Conservation (phyloP, 352 stramenopile genomes). For the Globisporangium okanoganense region DNA sequence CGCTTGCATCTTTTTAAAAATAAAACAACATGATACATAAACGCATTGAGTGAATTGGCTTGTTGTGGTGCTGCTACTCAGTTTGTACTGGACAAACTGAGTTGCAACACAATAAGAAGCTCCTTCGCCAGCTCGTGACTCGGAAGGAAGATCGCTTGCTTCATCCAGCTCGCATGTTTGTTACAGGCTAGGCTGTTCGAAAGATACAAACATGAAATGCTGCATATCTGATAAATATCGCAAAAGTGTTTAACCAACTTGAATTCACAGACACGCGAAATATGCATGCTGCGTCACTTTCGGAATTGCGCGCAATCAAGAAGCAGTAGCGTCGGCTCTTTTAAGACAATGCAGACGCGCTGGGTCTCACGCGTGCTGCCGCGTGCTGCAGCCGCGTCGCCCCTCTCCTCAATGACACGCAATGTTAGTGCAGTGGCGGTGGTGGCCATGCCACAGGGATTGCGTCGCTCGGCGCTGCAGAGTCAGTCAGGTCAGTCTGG, state of each 20-base stretch:
- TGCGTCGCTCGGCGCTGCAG: not conserved
- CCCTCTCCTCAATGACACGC: not conserved
- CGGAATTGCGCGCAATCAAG: conserved; percentile 3
- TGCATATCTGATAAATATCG: not conserved
- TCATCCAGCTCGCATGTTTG: no score
- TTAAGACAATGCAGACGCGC: conserved; percentile 11
- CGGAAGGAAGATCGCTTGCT: no score
- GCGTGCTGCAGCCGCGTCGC: not conserved
- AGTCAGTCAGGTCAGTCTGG: conserved; percentile 3
- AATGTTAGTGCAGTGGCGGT: not conserved
- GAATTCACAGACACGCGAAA: not conserved
- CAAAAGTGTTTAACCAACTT: not conserved
- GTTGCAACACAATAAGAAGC: not conserved
- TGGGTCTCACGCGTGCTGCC: conserved; percentile 12
- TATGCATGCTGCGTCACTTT: not conserved
- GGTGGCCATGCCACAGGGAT: not conserved
- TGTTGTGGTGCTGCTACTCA: no score
- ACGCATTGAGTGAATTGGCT: not conserved
- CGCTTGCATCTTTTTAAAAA: not conserved
- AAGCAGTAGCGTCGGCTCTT: not conserved
- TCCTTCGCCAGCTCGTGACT: not conserved
- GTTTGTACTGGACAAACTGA: not conserved
- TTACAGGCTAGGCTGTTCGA: no score
- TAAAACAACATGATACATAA: not conserved
- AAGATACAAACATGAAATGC: no score